A percentile compares a stretch with the other conserved stretches of the same genome.
phyloP scores from a whole-genome alignment of 2,329 filamentous ascomycete species.

The Simplicillium sp. region DNA sequence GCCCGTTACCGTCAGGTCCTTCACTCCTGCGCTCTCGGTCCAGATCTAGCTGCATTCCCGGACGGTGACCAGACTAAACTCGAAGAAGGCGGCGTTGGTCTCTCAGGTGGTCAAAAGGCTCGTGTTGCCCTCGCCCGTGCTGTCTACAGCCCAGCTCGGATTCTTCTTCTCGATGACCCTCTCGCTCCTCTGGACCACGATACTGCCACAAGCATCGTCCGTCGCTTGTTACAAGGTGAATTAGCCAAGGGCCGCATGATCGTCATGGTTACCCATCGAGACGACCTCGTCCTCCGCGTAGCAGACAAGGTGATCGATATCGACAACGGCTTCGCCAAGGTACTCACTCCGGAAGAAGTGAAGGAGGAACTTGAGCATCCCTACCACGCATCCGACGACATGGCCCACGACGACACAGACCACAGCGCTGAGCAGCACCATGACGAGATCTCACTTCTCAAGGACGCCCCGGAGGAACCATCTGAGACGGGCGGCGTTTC shows the following conservation, averaged over 20 bases:
- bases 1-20: constrained; percentile 49
- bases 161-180: constrained; percentile 53
- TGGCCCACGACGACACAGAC: constrained; percentile 18
- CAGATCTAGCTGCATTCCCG: constrained; percentile 46
- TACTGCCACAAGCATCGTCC: constrained; percentile 53
- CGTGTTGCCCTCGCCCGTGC: constrained; percentile 54
- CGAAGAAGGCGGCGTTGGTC: constrained; percentile 52
- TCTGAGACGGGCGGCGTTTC: constrained; percentile 60
- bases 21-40: constrained; percentile 47
- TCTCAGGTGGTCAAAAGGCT: constrained; percentile 55
- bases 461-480: constrained; percentile 21
- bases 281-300: constrained; percentile 66
- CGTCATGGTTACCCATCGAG: constrained; percentile 70
- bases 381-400: constrained; percentile 20
- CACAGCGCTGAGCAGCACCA: constrained; percentile 9
- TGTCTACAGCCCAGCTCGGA: constrained; percentile 46
- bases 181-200: constrained; percentile 54
- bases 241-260: constrained; percentile 57
- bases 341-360: constrained; percentile 36
- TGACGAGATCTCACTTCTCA: constrained; percentile 10
- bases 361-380: constrained; percentile 26
- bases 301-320: constrained; percentile 69
- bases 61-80: constrained; percentile 49
- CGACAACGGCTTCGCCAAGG: constrained; percentile 44
- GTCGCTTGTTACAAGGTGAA: constrained; percentile 47